Conservation (phyloP, 768 basidiomycete species). For the Infundibulicybe gibba region DNA sequence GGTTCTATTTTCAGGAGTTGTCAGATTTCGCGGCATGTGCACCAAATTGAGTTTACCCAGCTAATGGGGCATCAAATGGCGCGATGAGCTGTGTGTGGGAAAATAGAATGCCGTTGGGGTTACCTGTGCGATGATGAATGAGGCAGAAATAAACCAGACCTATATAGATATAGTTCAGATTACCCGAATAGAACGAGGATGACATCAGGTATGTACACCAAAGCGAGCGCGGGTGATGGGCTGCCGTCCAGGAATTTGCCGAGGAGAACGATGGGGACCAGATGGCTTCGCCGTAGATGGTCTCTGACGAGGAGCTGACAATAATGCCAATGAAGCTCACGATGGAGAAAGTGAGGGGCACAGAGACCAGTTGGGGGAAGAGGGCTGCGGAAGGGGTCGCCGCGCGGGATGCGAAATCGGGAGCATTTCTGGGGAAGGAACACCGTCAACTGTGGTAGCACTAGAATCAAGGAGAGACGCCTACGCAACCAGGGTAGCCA, state of each 20-base stretch:
- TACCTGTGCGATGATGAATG: conserved; percentile 78
- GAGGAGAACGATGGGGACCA: conserved; percentile 79
- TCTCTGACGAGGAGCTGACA: conserved; percentile 72
- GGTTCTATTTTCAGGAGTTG: conserved; percentile 37
- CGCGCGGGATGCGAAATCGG: conserved; percentile 71
- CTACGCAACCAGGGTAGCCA: conserved; percentile 70
- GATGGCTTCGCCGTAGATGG: conserved; percentile 73
- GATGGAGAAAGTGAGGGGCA: conserved; percentile 70
- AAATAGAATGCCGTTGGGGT: conserved; percentile 3
- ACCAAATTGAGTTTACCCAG: conserved; percentile 8
- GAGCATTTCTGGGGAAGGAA: conserved; percentile 51
- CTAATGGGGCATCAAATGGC: conserved; percentile 4
- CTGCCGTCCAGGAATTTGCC: conserved; percentile 62
- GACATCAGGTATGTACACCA: conserved; percentile 38
- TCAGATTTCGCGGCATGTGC: background rate
- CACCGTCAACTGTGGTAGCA: conserved; percentile 6
- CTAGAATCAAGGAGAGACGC: conserved; percentile 13
- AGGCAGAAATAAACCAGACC: conserved; percentile 77
- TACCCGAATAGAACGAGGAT: no score
- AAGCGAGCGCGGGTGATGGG: conserved; percentile 63
- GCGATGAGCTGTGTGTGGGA: background rate
- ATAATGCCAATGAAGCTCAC: conserved; percentile 81
- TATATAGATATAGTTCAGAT: conserved; percentile 11
- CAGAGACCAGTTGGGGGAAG: conserved; percentile 64
- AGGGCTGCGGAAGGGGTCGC: conserved; percentile 53